Evolutionary conservation across 1,139 yeast species (phyloP).

Genomic region (Pichia sp.): DNA sequence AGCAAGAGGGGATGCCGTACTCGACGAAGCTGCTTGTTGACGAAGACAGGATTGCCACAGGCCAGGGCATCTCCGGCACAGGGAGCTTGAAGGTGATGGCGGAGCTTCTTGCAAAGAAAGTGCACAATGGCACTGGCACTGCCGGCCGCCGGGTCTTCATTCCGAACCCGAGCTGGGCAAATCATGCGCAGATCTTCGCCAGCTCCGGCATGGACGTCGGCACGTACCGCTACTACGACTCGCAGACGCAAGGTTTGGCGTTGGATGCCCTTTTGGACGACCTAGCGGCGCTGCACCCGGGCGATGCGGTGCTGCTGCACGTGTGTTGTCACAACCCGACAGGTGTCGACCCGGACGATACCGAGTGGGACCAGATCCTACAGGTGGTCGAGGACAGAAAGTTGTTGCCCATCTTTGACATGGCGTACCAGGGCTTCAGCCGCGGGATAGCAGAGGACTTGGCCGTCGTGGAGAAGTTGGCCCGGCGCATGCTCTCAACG

Average conservation of each 20-base stretch:
- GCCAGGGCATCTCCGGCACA: conserved; percentile 59
- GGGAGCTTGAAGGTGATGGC: conserved; percentile 56
- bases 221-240: conserved; percentile 49
- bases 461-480: conserved; percentile 46
- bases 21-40: conserved; percentile 38
- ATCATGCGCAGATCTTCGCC: conserved; percentile 53
- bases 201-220: conserved; percentile 43
- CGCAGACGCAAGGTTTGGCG: conserved; percentile 49
- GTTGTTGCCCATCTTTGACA: conserved; percentile 75
- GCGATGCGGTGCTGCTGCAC: conserved; percentile 71
- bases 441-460: conserved; percentile 58
- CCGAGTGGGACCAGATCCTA: conserved; percentile 74
- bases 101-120: conserved; percentile 41
- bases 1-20: conserved; percentile 1
- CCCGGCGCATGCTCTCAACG: conserved; percentile 41
- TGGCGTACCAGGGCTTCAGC: conserved; percentile 94
- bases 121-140: conserved; percentile 4
- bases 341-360: conserved; percentile 79
- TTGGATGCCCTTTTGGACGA: conserved; percentile 45
- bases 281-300: conserved; percentile 40
- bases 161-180: conserved; percentile 63
- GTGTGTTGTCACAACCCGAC: conserved; percentile 98
- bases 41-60: conserved; percentile 47
- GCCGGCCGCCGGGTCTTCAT: conserved; percentile 35
- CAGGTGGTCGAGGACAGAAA: conserved; percentile 51